Base-by-base conservation (phyloP, 1,139 yeast genomes). In the Meyerozyma smithsonii region DNA sequence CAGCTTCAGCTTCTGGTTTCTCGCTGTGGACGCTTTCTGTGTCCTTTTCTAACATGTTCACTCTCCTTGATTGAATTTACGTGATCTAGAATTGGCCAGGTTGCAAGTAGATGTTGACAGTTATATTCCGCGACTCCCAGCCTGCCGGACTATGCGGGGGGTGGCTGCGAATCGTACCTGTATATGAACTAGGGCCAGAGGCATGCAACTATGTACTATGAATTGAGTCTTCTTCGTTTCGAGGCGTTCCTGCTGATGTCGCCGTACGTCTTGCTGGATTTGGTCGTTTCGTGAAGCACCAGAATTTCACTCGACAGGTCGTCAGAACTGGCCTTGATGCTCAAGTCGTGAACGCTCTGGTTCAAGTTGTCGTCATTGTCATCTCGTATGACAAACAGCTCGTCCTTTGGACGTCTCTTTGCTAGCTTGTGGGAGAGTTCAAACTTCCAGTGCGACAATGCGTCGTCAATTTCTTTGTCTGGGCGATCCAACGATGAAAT, bases 331-430 rank as follows among this genome's bases (percentile, higher is more conserved):
- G 12, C 34, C 12, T 6, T 18, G 14, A 30, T 17, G 21, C 34
- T 36, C n/a, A 49, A 39, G 2, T 40, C 45, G 19, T 43, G 39
- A 1, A 50, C 54, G 20, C 52, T 47, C 16, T 36, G 39, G 32
- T 48, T 49, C 12, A 50, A 36, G 10, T 46, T 52, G 8, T 50
- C 53, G 23, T 42, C 45, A 21, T 42, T 47, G 19, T 39, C 41
- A 28, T 45, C 45, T 16, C 38, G 39, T 5, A 50, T 50, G 4
- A 42, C 44, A n/a, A 49, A 37, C 8, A 35, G 37, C 36, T 50
- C 48, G 41, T 50, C 51, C 34, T 41, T 43, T 8, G 54, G 51
- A 21, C 53, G 26, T n/a, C 30, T 7, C 14, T 17, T 15, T 25
- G 36, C 26, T 30, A 34, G 17, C 26, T 37, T 25, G 36, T 38